These are phyloP conservation scores for Trichocladium uniseriatum DNA, from an alignment of 495 filamentous ascomycete genomes.

Conservation along the genomic window DNA sequence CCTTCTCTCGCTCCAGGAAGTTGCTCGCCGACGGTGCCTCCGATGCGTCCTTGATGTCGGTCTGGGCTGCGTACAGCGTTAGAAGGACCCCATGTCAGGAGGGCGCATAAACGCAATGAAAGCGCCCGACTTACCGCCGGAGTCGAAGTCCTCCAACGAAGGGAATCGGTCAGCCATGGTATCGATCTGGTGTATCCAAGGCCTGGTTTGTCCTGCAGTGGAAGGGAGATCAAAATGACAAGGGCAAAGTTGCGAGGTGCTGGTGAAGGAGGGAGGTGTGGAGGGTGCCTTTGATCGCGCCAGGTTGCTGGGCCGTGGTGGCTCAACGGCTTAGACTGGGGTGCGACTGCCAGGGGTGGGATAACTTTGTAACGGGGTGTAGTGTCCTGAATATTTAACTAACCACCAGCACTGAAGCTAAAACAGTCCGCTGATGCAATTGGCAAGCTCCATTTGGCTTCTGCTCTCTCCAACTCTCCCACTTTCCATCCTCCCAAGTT, in stretches of 20 bases:
- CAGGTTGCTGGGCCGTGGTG: conserved; percentile 11
- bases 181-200: neutral
- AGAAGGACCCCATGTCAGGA: conserved; percentile 13
- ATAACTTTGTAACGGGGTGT: conserved; percentile 7
- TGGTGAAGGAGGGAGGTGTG: neutral
- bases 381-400: neutral
- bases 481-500: neutral
- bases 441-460: conserved; percentile 13
- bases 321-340: neutral
- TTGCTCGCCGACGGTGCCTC: conserved; percentile 51
- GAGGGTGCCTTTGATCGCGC: conserved; percentile 10
- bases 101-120: conserved; percentile 1
- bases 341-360: neutral
- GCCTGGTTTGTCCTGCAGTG: neutral
- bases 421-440: conserved; percentile 11
- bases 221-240: too few relatives aligned
- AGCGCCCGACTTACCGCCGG: conserved; percentile 50
- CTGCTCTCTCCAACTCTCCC: conserved; percentile 4
- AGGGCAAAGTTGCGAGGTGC: neutral
- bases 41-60: conserved; percentile 34
- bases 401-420: neutral
- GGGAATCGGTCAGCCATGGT: conserved; percentile 94
- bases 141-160: conserved; percentile 91
- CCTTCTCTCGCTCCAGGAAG: conserved; percentile 84
- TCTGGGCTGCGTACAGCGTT: conserved; percentile 29